Evolutionary conservation across 2,329 filamentous ascomycete genomes (phyloP).

Genomic region (Byssochlamys sp.): DNA sequence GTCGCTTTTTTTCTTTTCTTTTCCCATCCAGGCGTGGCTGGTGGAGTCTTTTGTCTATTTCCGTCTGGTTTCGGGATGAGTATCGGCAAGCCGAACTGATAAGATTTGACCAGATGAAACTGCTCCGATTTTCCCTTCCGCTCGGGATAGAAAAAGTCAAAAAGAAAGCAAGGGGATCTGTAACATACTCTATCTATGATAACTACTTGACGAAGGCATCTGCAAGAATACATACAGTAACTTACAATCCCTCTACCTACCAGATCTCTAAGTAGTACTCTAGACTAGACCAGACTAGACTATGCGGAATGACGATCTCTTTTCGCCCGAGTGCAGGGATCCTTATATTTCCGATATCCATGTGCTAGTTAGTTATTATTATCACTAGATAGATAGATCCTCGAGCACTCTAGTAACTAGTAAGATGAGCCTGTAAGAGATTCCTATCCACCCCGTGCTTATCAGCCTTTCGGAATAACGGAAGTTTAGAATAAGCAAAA

Average conservation of each 20-base stretch:
- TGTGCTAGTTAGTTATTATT: too few relatives aligned
- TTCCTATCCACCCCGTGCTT: not conserved
- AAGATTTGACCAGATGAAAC: not conserved
- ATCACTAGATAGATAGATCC: too few relatives aligned
- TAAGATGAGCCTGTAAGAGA: not conserved
- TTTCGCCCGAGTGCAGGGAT: not conserved
- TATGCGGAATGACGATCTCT: not conserved
- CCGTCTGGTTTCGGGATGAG: not conserved
- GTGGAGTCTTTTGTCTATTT: not conserved
- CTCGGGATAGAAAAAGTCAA: not conserved
- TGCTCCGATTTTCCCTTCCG: not conserved
- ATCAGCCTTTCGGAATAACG: not conserved
- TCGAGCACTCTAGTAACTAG: too few relatives aligned
- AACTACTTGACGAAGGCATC: too few relatives aligned
- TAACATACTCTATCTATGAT: too few relatives aligned
- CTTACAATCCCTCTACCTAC: too few relatives aligned
- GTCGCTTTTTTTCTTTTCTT: not conserved
- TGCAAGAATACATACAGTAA: too few relatives aligned
- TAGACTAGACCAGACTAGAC: not conserved
- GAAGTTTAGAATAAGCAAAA: not conserved
- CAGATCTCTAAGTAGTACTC: too few relatives aligned
- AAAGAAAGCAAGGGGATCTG: not conserved
- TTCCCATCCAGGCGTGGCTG: not conserved
- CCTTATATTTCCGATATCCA: not conserved
- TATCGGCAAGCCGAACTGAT: not conserved